Evolutionary conservation across 345 rosid species (phyloP).

Genomic region (Acer negundo): DNA sequence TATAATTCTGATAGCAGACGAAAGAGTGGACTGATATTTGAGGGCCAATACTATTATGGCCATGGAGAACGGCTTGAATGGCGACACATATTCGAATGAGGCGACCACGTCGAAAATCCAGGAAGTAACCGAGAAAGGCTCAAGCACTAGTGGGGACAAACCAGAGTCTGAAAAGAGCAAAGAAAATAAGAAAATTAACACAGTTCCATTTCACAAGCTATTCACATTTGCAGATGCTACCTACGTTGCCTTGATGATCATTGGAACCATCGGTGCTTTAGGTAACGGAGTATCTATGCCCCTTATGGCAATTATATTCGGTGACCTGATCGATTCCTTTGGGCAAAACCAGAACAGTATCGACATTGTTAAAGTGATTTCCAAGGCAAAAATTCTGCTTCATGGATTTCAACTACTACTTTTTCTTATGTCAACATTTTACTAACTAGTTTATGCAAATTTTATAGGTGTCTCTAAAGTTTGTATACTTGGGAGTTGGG

Average conservation of each 20-base stretch:
- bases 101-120: constrained; percentile 48
- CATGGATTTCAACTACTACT: too few relatives aligned
- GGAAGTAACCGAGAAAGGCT: constrained; percentile 30
- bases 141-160: constrained; percentile 18
- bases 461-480: constrained; percentile 68
- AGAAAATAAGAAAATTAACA: constrained; percentile 48
- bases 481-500: constrained; percentile 77
- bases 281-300: constrained; percentile 77
- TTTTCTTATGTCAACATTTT: constrained; percentile 9
- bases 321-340: constrained; percentile 61
- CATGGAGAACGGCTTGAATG: constrained; percentile 24
- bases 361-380: constrained; percentile 40
- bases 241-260: constrained; percentile 60
- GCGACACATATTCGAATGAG: constrained; percentile 26
- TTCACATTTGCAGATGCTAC: constrained; percentile 73
- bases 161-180: constrained; percentile 33
- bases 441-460: not conserved
- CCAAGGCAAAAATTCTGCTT: constrained; percentile 45
- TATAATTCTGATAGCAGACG: constrained; percentile 6
- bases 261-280: constrained; percentile 69
- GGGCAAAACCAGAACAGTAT: constrained; percentile 56
- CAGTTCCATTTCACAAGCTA: constrained; percentile 74
- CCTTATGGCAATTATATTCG: constrained; percentile 75
- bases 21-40: not conserved
- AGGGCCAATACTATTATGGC: constrained; percentile 38